Evolutionary conservation across 169 alveolate species (phyloP), one percentile per base, ranked within the genome.

Genomic region (Plasmodium berghei): DNA sequence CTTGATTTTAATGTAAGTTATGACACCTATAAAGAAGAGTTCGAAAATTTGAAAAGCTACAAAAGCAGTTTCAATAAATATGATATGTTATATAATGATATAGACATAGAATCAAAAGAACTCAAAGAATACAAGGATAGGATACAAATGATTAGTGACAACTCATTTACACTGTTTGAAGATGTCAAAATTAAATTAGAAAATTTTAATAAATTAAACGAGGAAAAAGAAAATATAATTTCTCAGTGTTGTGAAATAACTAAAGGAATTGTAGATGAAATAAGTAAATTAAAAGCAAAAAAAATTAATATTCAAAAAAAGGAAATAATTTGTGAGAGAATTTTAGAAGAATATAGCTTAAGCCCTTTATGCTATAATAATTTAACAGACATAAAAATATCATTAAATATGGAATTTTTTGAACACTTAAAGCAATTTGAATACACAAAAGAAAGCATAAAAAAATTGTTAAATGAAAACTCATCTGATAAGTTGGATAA

Each of bases 371-470:
- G 90, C 34, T 67, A 55, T 24, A 83, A 70, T 45, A 83, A 67
- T 45, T 70, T 83, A 58, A 83, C 85, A 26, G 90, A 83, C 26
- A 22, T 69, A 42, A 83, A 83, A 55, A 61, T 83, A 56, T 70
- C 90, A 16, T 61, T 83, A 83, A 69, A 83, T 83, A 83, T 83
- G 40, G 75, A 71, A n/a, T 83, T 83, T 59, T 83, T 83, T 83
- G 90, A 83, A 58, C 45, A 83, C 42, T 56, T 83, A 54, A 83
- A 67, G 24, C 86, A 83, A 26, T 83, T 69, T 83, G 90, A 83
- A 61, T 83, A 69, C 42, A 83, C 73, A 9, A 66, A 70, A 62
- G 85, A 83, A 67, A 83, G 70, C 22, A 83, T 83, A 56, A 67
- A 45, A 24, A 83, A 70, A 71, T 56, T 83, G 49, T 48, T 83